Conservation (phyloP, 192 early-diverging fungal species). For the Coemansia sp. region DNA sequence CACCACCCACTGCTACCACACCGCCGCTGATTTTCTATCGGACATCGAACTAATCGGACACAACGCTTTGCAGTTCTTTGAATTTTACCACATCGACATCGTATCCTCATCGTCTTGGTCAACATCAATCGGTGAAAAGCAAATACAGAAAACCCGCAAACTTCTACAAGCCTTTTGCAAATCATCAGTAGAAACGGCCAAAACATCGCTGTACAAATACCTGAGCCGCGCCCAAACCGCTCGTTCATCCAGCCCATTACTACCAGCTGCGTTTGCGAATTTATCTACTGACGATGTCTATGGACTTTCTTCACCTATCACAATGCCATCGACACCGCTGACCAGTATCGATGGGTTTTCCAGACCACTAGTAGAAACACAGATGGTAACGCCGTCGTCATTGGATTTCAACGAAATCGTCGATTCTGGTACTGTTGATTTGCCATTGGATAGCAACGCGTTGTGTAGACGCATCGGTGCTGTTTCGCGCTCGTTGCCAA, state of each 20-base stretch:
- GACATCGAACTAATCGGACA: conserved; percentile 49
- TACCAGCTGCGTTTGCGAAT: background rate
- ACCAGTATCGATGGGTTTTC: background rate
- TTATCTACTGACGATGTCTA: background rate
- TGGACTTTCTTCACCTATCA: background rate
- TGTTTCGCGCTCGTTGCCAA: background rate
- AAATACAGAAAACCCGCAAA: background rate
- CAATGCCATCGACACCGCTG: background rate
- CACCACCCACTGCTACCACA: too few species aligned
- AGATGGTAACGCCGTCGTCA: background rate
- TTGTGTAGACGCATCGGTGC: too few species aligned
- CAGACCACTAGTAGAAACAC: background rate
- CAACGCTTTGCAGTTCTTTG: conserved; percentile 24
- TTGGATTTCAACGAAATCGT: background rate
- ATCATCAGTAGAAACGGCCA: too few species aligned
- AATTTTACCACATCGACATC: background rate
- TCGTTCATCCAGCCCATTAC: too few species aligned
- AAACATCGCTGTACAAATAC: too few species aligned
- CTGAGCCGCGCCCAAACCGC: too few species aligned
- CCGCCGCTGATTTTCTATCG: conserved; percentile 31
- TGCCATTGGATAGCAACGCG: too few species aligned
- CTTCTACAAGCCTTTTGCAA: too few species aligned
- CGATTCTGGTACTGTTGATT: background rate
- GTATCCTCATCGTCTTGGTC: background rate
- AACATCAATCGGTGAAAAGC: too few species aligned